These are phyloP conservation scores for Chernovozyma sophiae-reginae DNA, from an alignment of 1,139 yeast genomes.

Conservation along the genomic window DNA sequence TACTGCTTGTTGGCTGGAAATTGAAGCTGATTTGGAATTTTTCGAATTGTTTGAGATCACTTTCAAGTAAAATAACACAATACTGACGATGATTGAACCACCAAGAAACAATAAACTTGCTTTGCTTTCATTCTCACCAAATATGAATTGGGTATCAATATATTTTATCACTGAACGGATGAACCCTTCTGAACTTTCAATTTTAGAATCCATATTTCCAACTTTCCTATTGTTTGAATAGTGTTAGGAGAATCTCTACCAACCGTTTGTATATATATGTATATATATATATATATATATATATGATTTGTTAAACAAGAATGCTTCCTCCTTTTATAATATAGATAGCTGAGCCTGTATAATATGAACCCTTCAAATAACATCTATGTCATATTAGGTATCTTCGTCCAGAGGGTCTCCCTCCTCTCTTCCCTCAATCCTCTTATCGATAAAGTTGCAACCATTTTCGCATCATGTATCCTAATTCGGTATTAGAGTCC, in stretches of 20 bases:
- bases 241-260: no score
- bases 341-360: no score
- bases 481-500: slow-evolving; percentile 7
- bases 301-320: no score
- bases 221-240: no score
- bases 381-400: no score
- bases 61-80: not conserved
- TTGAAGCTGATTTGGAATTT: not conserved
- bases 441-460: slow-evolving; percentile 5
- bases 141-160: not conserved
- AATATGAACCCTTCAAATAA: no score
- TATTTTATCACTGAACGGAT: not conserved
- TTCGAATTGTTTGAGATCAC: not conserved
- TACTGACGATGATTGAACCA: not conserved
- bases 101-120: not conserved
- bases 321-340: no score
- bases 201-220: not conserved
- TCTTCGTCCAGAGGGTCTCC: no score
- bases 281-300: no score
- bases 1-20: not conserved
- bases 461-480: slow-evolving; percentile 7
- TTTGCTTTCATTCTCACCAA: not conserved
- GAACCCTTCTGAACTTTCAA: not conserved
- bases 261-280: no score
- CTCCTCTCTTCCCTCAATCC: no score